Conservation (phyloP, 495 filamentous ascomycete species). For the Halenospora varia region DNA sequence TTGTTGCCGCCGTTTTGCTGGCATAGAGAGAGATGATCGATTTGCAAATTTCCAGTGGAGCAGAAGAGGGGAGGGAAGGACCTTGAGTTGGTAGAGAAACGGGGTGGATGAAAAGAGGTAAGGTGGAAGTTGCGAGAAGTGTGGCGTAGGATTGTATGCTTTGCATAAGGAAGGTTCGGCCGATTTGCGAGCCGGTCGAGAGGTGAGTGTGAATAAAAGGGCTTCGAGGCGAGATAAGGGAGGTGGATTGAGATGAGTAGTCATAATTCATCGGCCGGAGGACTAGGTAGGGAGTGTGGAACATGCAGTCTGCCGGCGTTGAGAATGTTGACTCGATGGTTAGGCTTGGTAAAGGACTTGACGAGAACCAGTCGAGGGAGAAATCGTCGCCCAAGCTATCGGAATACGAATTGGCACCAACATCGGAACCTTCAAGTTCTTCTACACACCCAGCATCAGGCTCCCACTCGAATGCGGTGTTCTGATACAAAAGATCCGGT, state of each 20-base stretch:
- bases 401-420: constrained; percentile 5
- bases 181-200: constrained; percentile 14
- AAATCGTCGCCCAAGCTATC: constrained; percentile 4
- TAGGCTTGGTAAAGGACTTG: constrained; percentile 14
- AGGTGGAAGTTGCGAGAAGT: constrained; percentile 4
- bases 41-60: constrained; percentile 18
- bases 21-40: constrained; percentile 15
- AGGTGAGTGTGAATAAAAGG: constrained; percentile 16
- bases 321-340: constrained; percentile 16
- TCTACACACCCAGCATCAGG: constrained; percentile 20
- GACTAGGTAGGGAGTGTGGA: constrained; percentile 20
- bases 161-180: constrained; percentile 15
- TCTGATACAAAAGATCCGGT: constrained; percentile 9
- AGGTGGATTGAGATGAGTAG: background rate
- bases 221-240: constrained; percentile 11
- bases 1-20: constrained; percentile 14
- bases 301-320: constrained; percentile 22
- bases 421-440: constrained; percentile 8
- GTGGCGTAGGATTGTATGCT: constrained; percentile 16
- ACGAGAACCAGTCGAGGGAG: constrained; percentile 12
- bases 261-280: constrained; percentile 14
- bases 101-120: constrained; percentile 17
- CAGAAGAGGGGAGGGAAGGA: constrained; percentile 3
- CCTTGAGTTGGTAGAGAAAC: constrained; percentile 12
- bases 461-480: constrained; percentile 7